Conservation (phyloP, 2,329 filamentous ascomycete genomes). For the Penicillium sp. region DNA sequence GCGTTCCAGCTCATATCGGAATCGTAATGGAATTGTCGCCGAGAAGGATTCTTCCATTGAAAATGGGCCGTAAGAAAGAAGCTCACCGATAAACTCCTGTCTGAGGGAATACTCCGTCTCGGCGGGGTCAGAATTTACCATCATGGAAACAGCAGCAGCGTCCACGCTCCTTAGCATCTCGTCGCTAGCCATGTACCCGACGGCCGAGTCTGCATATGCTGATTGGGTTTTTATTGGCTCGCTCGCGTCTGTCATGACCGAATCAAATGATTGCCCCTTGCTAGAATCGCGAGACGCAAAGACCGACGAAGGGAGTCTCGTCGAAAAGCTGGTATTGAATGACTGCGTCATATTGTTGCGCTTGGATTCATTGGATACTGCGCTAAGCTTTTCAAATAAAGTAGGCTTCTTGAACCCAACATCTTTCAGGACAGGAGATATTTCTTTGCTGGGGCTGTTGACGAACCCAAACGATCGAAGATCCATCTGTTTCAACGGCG, state of each 20-base stretch:
- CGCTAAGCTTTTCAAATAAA: slow-evolving; percentile 18
- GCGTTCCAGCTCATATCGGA: slow-evolving; percentile 41
- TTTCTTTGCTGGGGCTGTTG: background rate
- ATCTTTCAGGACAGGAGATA: background rate
- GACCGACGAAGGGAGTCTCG: slow-evolving; percentile 17
- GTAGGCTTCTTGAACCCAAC: slow-evolving; percentile 5
- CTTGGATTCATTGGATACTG: slow-evolving; percentile 13
- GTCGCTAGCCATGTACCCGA: slow-evolving; percentile 20
- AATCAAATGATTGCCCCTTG: slow-evolving; percentile 28
- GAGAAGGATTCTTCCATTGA: slow-evolving; percentile 27
- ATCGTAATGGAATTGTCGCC: slow-evolving; percentile 31
- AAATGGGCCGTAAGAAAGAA: slow-evolving; percentile 39
- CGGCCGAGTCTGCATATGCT: slow-evolving; percentile 29
- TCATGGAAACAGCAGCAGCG: slow-evolving; percentile 1
- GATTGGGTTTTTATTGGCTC: slow-evolving; percentile 27
- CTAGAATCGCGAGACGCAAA: slow-evolving; percentile 14
- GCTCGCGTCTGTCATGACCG: slow-evolving; percentile 30
- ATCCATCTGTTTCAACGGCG: slow-evolving; percentile 1
- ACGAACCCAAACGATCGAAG: slow-evolving; percentile 1
- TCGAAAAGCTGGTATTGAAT: slow-evolving; percentile 26
- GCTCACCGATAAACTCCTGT: slow-evolving; percentile 27
- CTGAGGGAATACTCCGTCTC: slow-evolving; percentile 15
- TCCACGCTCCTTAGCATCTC: slow-evolving; percentile 16
- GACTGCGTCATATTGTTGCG: slow-evolving; percentile 19
- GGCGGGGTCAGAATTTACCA: background rate